A percentile compares a stretch with the other conserved stretches of the same genome.
Conservation (phyloP, 1,284 basidiomycete genomes). For the Marasmius sp. region DNA sequence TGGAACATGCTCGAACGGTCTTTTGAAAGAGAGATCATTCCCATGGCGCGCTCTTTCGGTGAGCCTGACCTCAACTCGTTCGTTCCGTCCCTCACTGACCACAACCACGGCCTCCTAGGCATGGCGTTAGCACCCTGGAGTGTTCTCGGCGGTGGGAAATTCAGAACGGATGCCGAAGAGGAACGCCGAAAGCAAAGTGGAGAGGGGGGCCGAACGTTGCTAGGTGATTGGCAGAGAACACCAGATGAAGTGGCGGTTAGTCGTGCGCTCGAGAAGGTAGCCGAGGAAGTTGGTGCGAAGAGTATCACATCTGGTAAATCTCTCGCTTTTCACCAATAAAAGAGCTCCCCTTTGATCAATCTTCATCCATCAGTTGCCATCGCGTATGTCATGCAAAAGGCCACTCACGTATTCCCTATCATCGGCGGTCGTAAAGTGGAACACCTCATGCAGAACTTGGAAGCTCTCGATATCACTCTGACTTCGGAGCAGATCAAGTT, state of each 20-base stretch:
- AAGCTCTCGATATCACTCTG: neutral
- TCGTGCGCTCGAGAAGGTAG: neutral
- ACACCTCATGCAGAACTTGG: neutral
- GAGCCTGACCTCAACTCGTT: neutral
- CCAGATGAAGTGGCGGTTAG: neutral
- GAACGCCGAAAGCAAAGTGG: neutral
- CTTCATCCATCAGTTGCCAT: neutral
- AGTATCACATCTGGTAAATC: neutral
- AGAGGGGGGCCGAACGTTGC: neutral
- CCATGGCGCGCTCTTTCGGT: neutral
- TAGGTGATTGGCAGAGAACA: neutral
- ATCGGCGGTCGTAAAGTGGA: neutral
- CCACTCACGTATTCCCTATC: neutral
- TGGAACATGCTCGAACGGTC: neutral
- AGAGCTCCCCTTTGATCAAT: neutral
- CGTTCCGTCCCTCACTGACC: neutral
- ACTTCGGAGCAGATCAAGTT: neutral
- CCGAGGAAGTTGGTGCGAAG: neutral
- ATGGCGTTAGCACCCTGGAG: neutral
- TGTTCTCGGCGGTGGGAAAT: neutral
- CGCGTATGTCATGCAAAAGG: neutral
- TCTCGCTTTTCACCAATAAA: neutral
- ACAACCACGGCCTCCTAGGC: neutral
- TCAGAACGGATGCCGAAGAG: neutral
- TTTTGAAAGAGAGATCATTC: neutral